These are phyloP conservation scores for Omphalotus guepiniiformis DNA, from an alignment of 768 basidiomycete species.

Conservation along the genomic window DNA sequence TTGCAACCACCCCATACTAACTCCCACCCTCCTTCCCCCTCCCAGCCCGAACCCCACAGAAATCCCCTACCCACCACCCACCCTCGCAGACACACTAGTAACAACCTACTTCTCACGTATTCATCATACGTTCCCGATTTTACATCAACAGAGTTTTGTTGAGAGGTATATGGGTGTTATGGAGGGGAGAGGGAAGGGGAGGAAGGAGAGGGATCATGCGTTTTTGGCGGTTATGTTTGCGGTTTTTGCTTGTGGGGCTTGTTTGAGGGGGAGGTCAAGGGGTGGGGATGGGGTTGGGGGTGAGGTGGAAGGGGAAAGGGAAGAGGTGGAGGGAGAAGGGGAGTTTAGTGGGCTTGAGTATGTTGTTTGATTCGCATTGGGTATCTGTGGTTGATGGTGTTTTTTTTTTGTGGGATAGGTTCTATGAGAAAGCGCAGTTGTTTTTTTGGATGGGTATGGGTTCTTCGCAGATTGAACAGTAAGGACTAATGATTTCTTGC, in stretches of 20 bases:
- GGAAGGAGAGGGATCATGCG: constrained; percentile 8
- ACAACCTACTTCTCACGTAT: constrained; percentile 13
- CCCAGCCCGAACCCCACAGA: constrained; percentile 13
- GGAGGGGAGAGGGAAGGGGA: constrained; percentile 10
- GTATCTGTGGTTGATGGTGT: too few species aligned
- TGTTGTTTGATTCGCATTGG: neutral
- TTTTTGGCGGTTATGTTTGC: constrained; percentile 15
- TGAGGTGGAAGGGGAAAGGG: too few species aligned
- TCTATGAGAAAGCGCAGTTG: constrained; percentile 15
- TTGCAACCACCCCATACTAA: neutral
- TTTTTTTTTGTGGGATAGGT: constrained; percentile 1
- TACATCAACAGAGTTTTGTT: constrained; percentile 16
- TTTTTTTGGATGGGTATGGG: constrained; percentile 15
- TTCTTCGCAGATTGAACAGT: constrained; percentile 16
- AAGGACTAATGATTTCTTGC: neutral
- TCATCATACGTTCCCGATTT: constrained; percentile 16
- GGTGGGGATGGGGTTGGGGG: too few species aligned
- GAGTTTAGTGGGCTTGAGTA: constrained; percentile 16
- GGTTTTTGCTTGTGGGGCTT: constrained; percentile 17
- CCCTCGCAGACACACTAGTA: constrained; percentile 16
- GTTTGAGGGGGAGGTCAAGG: constrained; percentile 4
- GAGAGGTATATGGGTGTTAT: constrained; percentile 14
- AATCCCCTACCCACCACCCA: constrained; percentile 12
- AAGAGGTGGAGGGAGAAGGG: too few species aligned
- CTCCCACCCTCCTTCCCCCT: too few species aligned